phyloP scores from a whole-genome alignment of 306 rosid genomes.

The Pyrus communis region DNA sequence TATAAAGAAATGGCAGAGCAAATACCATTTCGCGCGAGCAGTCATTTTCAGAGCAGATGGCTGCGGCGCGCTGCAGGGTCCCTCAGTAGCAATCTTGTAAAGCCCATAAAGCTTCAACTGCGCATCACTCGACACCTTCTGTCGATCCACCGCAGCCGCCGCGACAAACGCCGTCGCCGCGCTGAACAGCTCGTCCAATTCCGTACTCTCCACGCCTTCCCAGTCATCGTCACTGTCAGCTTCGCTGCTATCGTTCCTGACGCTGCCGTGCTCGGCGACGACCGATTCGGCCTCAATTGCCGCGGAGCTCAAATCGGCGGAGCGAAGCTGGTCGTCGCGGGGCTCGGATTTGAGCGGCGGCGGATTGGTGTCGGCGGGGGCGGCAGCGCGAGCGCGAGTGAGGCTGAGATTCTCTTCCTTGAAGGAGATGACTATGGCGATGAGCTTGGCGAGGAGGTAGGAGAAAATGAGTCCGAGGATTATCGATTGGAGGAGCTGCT shows the following conservation, averaged over 20 bases:
- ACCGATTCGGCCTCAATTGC: slow-evolving; percentile 58
- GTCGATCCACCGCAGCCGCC: slow-evolving; percentile 85
- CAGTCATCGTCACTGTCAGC: slow-evolving; percentile 66
- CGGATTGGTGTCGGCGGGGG: not conserved
- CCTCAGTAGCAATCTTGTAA: slow-evolving; percentile 96
- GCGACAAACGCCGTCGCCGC: slow-evolving; percentile 91
- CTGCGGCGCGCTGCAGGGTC: slow-evolving; percentile 82
- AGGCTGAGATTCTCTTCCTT: slow-evolving; percentile 70
- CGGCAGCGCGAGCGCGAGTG: slow-evolving; percentile 28
- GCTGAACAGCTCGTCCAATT: slow-evolving; percentile 77
- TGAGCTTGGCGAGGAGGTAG: slow-evolving; percentile 89
- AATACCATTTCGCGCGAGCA: slow-evolving; percentile 95
- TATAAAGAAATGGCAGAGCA: not conserved
- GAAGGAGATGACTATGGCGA: slow-evolving; percentile 73
- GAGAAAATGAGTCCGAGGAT: slow-evolving; percentile 85
- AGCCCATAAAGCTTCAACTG: slow-evolving; percentile 85
- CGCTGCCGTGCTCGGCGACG: slow-evolving; percentile 84
- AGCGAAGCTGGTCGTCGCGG: not conserved
- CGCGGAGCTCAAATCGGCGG: slow-evolving; percentile 6
- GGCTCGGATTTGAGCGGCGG: not conserved
- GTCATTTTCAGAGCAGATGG: slow-evolving; percentile 91
- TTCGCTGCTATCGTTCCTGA: slow-evolving; percentile 47
- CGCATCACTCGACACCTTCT: slow-evolving; percentile 59
- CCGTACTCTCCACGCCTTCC: slow-evolving; percentile 98
- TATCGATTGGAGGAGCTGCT: slow-evolving; percentile 67